phyloP scores from a whole-genome alignment of 129 eudicot genomes.

The Deinandra increscens region DNA sequence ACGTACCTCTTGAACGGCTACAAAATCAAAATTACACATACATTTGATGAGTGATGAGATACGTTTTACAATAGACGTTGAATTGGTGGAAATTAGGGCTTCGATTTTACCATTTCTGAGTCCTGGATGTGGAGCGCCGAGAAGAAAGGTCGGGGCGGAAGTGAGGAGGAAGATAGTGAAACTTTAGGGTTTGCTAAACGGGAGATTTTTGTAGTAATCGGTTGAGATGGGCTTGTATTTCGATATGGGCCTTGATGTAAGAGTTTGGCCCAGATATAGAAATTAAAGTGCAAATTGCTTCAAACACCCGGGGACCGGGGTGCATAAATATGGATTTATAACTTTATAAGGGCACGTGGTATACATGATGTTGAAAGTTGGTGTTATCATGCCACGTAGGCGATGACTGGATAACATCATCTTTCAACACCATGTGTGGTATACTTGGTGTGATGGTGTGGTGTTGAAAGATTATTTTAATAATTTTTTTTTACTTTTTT shows the following conservation, averaged over 20 bases:
- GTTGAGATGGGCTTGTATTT: constrained; percentile 18
- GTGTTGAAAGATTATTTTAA: no score
- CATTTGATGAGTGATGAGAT: neutral
- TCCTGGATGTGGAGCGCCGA: constrained; percentile 23
- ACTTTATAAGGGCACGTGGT: no score
- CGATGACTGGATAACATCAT: no score
- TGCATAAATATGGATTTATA: no score
- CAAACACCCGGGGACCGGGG: no score
- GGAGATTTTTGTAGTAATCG: constrained; percentile 11
- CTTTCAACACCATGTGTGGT: no score
- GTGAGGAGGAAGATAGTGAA: constrained; percentile 25
- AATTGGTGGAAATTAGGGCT: constrained; percentile 3
- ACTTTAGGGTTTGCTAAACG: constrained; percentile 19
- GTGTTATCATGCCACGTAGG: no score
- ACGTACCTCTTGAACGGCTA: constrained; percentile 95
- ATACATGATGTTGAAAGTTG: no score
- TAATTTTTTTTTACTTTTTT: no score
- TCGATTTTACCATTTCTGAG: constrained; percentile 24
- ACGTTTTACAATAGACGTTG: neutral
- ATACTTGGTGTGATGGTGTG: no score
- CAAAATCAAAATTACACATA: neutral
- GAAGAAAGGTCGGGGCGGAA: neutral
- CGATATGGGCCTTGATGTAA: neutral
- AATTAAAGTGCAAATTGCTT: no score
- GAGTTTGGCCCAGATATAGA: no score